Conservation (phyloP, 2,329 filamentous ascomycete genomes). For the Hypoxylon sp. region DNA sequence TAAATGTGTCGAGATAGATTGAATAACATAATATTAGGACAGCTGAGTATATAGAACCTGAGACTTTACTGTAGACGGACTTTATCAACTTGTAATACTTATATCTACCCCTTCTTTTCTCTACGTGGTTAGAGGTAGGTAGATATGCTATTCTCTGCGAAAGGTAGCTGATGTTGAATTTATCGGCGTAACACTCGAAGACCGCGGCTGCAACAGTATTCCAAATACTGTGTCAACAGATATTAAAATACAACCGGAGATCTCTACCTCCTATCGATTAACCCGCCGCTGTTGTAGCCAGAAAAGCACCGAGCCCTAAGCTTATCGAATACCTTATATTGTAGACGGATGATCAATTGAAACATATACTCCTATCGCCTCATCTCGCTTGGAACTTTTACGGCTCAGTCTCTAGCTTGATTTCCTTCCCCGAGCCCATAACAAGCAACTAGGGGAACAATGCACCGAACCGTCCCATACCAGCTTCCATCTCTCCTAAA, state of each 20-base stretch:
- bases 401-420: slow-evolving; percentile 62
- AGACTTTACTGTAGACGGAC: not conserved
- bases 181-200: not conserved
- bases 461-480: slow-evolving; percentile 74
- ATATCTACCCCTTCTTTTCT: too few species aligned
- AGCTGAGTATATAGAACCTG: too few species aligned
- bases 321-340: too few species aligned
- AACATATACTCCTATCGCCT: not conserved
- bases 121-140: not conserved
- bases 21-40: too few species aligned
- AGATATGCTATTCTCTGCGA: not conserved
- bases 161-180: not conserved
- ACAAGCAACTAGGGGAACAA: slow-evolving; percentile 64
- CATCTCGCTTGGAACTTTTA: slow-evolving; percentile 49
- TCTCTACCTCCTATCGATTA: not conserved
- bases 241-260: not conserved
- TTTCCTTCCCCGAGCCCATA: slow-evolving; percentile 51
- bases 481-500: slow-evolving; percentile 63
- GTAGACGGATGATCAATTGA: too few species aligned
- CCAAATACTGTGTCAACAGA: not conserved
- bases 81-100: not conserved
- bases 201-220: not conserved
- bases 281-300: too few species aligned
- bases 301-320: too few species aligned
- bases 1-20: not conserved